Percentiles rank a stretch among this genome's conserved stretches.
These are phyloP conservation scores for Hirsutella thompsonii DNA, from an alignment of 2,329 filamentous ascomycete species.

Conservation along the genomic window DNA sequence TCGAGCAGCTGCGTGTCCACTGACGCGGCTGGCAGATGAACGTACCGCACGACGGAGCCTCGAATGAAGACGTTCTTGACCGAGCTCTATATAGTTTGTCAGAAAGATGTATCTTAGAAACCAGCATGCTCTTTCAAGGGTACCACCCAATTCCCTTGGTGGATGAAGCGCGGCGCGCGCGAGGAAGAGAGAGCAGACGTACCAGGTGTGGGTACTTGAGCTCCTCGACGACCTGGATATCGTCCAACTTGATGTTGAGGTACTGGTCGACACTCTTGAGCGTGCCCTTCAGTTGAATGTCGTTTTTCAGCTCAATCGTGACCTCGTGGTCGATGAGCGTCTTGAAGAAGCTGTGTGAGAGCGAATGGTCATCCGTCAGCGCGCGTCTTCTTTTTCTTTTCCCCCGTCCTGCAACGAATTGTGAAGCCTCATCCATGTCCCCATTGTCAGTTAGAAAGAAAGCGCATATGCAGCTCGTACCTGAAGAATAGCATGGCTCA, in stretches of 20 bases:
- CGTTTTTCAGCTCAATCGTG: slow-evolving; percentile 98
- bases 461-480: slow-evolving; percentile 10
- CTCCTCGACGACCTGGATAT: slow-evolving; percentile 86
- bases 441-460: too few species aligned
- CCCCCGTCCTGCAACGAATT: too few species aligned
- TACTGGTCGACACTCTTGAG: slow-evolving; percentile 98
- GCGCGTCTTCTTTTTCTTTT: not conserved
- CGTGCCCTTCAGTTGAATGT: slow-evolving; percentile 90
- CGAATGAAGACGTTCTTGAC: slow-evolving; percentile 96
- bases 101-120: too few species aligned
- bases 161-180: not conserved
- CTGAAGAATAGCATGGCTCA: slow-evolving; percentile 32
- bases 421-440: too few species aligned
- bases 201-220: slow-evolving; percentile 90
- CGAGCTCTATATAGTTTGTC: slow-evolving; percentile 47
- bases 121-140: too few species aligned
- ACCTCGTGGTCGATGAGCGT: slow-evolving; percentile 95
- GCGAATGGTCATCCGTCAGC: not conserved
- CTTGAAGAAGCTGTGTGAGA: slow-evolving; percentile 73
- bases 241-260: slow-evolving; percentile 97
- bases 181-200: slow-evolving; percentile 11
- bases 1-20: slow-evolving; percentile 81
- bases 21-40: slow-evolving; percentile 69
- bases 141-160: too few species aligned
- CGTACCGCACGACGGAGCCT: slow-evolving; percentile 84